Conservation (phyloP, 2,329 filamentous ascomycete genomes). For the Cladosporium sp. region DNA sequence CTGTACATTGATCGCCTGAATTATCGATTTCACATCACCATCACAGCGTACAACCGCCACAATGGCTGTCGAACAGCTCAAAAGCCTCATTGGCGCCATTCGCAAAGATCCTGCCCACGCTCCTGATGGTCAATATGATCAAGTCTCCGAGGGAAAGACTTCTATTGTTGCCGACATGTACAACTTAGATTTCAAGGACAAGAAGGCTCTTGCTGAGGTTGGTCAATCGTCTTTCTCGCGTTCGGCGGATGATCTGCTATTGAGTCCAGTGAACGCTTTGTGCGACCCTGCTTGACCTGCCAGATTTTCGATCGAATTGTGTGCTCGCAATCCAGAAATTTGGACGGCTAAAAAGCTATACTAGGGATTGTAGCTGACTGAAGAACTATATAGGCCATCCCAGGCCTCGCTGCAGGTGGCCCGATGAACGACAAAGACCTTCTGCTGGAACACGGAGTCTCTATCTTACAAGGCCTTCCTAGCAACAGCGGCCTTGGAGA, state of each 20-base stretch:
- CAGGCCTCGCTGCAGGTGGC: slow-evolving; percentile 36
- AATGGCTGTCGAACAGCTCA: slow-evolving; percentile 34
- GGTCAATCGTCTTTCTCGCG: slow-evolving; percentile 18
- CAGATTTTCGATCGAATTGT: too few relatives aligned
- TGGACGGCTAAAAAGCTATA: too few relatives aligned
- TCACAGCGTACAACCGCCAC: background rate
- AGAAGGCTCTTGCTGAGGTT: slow-evolving; percentile 37
- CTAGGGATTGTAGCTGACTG: background rate
- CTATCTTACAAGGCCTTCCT: slow-evolving; percentile 50
- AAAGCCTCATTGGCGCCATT: slow-evolving; percentile 42
- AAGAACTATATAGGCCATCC: background rate
- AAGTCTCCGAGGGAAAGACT: slow-evolving; percentile 38
- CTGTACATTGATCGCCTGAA: too few relatives aligned
- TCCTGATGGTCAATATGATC: slow-evolving; percentile 45
- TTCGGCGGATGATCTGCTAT: background rate
- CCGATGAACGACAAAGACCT: slow-evolving; percentile 46
- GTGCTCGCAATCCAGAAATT: too few relatives aligned
- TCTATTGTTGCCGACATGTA: slow-evolving; percentile 38
- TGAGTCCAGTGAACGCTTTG: background rate
- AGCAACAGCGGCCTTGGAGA: slow-evolving; percentile 46
- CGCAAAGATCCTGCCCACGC: slow-evolving; percentile 44
- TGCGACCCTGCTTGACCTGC: too few relatives aligned
- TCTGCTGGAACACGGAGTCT: slow-evolving; percentile 49
- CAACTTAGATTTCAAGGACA: slow-evolving; percentile 38
- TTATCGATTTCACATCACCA: too few relatives aligned